A percentile compares a stretch with the other conserved stretches of the same genome.
Evolutionary conservation across 2,329 filamentous ascomycete species (phyloP).

Genomic region (Aspergillus sp.): DNA sequence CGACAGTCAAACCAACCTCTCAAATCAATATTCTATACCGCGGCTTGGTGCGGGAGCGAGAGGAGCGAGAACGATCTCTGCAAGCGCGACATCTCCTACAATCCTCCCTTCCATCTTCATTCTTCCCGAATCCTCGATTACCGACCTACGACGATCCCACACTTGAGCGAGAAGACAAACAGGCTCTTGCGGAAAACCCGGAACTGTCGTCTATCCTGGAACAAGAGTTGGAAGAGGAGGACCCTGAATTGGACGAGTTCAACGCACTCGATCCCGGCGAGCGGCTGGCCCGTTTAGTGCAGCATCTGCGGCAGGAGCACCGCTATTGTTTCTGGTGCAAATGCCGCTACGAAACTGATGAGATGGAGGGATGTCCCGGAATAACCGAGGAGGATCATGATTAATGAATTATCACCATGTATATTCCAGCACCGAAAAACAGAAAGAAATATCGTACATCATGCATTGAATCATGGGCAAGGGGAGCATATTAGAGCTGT

Average conservation of each 20-base stretch:
- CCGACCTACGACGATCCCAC: slow-evolving; percentile 68
- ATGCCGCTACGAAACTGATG: slow-evolving; percentile 64
- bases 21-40: slow-evolving; percentile 78
- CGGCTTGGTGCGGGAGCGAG: slow-evolving; percentile 67
- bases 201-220: slow-evolving; percentile 40
- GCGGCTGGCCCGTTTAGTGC: slow-evolving; percentile 64
- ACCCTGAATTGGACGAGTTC: slow-evolving; percentile 78
- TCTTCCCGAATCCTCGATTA: slow-evolving; percentile 44
- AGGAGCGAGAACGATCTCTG: slow-evolving; percentile 54
- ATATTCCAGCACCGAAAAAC: not conserved
- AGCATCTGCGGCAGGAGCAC: slow-evolving; percentile 68
- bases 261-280: slow-evolving; percentile 67
- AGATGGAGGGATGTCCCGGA: slow-evolving; percentile 90
- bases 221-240: slow-evolving; percentile 67
- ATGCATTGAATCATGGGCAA: not conserved
- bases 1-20: slow-evolving; percentile 53
- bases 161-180: slow-evolving; percentile 70
- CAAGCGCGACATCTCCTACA: slow-evolving; percentile 35
- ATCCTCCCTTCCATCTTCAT: slow-evolving; percentile 33
- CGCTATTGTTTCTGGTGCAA: slow-evolving; percentile 98
- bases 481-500: not conserved
- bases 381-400: slow-evolving; percentile 79
- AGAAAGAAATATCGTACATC: not conserved
- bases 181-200: slow-evolving; percentile 60
- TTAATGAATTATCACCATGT: slow-evolving; percentile 35